These are phyloP conservation scores for Friedmanniomyces simplex DNA, from an alignment of 495 filamentous ascomycete species.

Conservation along the genomic window DNA sequence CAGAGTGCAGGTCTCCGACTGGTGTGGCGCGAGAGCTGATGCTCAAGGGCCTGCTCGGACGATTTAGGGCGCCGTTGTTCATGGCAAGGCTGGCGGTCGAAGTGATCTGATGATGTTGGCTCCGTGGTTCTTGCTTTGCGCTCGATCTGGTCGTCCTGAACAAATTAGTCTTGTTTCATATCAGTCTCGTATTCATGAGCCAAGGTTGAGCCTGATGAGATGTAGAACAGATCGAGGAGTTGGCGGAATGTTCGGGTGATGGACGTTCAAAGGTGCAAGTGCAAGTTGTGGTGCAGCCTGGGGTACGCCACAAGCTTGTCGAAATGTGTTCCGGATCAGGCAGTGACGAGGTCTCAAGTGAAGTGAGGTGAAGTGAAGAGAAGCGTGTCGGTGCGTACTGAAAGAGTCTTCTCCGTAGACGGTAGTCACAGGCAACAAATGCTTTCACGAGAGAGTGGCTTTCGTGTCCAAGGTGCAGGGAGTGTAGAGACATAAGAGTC, in stretches of 20 bases:
- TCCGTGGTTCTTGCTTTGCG: background rate
- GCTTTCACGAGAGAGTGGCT: constrained; percentile 12
- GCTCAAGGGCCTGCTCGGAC: background rate
- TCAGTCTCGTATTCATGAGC: background rate
- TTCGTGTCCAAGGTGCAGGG: constrained; percentile 14
- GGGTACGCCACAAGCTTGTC: background rate
- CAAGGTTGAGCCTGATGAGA: no score
- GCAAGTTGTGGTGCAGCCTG: background rate
- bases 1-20: background rate
- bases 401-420: background rate
- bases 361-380: constrained; percentile 5
- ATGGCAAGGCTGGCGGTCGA: background rate
- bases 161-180: background rate
- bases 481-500: constrained; percentile 1
- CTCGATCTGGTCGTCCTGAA: constrained; percentile 3
- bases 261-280: background rate
- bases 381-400: background rate
- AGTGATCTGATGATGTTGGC: background rate
- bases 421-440: constrained; percentile 4
- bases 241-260: background rate
- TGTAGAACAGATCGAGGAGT: no score
- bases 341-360: background rate
- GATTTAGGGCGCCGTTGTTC: background rate
- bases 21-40: background rate
- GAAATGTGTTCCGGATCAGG: background rate